Evolutionary conservation across 2,329 filamentous ascomycete genomes (phyloP), one percentile per base, ranked within the genome.

Genomic region (Botryosphaeria dothidea): DNA sequence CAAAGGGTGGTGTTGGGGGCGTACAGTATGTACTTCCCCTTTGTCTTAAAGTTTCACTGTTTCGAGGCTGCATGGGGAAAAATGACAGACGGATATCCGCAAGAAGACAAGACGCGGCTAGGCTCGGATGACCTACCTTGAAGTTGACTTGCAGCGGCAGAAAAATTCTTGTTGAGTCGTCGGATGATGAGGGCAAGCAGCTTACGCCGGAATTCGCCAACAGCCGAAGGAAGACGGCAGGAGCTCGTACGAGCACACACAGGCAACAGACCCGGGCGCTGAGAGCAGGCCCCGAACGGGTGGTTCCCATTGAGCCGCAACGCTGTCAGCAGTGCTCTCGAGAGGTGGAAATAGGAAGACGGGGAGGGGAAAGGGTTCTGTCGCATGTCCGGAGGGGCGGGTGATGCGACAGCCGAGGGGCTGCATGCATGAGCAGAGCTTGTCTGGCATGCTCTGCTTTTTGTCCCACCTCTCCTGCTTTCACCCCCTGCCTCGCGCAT

Each of bases 281-380:
- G 27, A 17, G 25, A 21, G 49, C 27, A 52, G 19, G 49, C 17
- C n/a, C 29, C 27, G 5, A 36, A 52, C 21, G 15, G 49, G 27
- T 52, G 49, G 27, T 52, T 52, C 34, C 49, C 49, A 34, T 52
- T 52, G 49, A 52, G 49, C 49, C 49, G 49, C 49, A 52, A 6
- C 19, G 49, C 49, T 36, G 49, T 34, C 49, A 52, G 29, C 49
- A 34, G 13, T n/a, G n/a, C n/a, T 49, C 46, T 34, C 31, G 31
- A 34, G 31, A 34, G 31, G 31, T 6, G 38, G 5, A 13, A 41
- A 41, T 41, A 17, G 38, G 17, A 41, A 11, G 31, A 11, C 6
- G 31, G 31, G 11, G 31, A 11, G 5, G 5, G 5, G 31, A 6
- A 11, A 11, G 31, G 31, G 31, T 34, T 34, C 13, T 49, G 21